Evolutionary conservation across 169 alveolate genomes (phyloP).

Genomic region (Babesia ovis): DNA sequence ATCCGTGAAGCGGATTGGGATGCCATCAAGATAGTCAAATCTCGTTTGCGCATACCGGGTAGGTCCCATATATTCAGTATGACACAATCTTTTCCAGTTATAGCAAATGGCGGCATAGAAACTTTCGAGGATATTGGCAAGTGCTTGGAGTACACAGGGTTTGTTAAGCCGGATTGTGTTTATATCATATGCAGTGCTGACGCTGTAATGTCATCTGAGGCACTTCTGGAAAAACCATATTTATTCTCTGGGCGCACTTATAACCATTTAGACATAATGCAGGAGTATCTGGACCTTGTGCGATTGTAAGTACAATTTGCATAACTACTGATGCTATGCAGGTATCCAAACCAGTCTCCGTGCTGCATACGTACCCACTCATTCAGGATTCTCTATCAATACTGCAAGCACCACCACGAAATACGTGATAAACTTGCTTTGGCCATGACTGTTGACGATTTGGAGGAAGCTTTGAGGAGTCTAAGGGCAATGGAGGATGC

Average conservation of each 20-base stretch:
- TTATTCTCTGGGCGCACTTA: slow-evolving; percentile 69
- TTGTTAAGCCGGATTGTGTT: slow-evolving; percentile 11
- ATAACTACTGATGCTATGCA: neutral
- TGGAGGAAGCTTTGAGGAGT: slow-evolving; percentile 19
- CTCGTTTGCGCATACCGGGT: slow-evolving; percentile 84
- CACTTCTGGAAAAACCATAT: slow-evolving; percentile 88
- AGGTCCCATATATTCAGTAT: neutral
- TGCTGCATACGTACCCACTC: slow-evolving; percentile 60
- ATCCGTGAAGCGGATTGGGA: slow-evolving; percentile 74
- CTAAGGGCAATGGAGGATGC: slow-evolving; percentile 25
- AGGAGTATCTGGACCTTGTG: slow-evolving; percentile 56
- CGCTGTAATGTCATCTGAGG: slow-evolving; percentile 92
- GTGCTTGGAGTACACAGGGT: slow-evolving; percentile 88
- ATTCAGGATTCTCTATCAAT: slow-evolving; percentile 49
- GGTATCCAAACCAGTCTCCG: slow-evolving; percentile 54
- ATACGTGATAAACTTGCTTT: slow-evolving; percentile 31
- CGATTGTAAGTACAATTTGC: slow-evolving; percentile 12
- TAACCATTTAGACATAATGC: slow-evolving; percentile 46
- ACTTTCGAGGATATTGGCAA: slow-evolving; percentile 82
- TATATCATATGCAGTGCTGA: slow-evolving; percentile 65
- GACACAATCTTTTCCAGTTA: slow-evolving; percentile 46
- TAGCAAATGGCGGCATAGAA: slow-evolving; percentile 93
- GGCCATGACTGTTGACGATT: slow-evolving; percentile 48
- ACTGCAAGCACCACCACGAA: slow-evolving; percentile 49
- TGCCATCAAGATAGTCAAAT: slow-evolving; percentile 84